These are phyloP conservation scores for Nicotiana paniculata DNA, from an alignment of 257 asterid species.

Conservation along the genomic window DNA sequence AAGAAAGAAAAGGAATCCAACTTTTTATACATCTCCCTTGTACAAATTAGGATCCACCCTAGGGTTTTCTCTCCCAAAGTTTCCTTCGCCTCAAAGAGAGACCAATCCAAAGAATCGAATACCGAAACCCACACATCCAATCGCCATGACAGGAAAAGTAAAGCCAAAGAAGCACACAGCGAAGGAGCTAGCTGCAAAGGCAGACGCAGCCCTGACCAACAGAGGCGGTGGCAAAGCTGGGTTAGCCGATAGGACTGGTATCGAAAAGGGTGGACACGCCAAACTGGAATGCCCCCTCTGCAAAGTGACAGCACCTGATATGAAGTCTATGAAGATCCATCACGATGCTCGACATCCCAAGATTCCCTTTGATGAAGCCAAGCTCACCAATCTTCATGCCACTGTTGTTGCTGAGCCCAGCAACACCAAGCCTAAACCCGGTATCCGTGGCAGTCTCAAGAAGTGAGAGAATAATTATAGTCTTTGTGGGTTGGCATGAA, in stretches of 20 bases:
- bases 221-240: conserved; percentile 95
- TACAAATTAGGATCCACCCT: not conserved
- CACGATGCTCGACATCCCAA: conserved; percentile 83
- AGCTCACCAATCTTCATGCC: conserved; percentile 60
- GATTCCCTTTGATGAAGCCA: conserved; percentile 67
- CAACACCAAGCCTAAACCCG: conserved; percentile 60
- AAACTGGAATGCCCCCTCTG: conserved; percentile 83
- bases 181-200: conserved; percentile 63
- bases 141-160: conserved; percentile 79
- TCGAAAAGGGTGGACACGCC: conserved; percentile 82
- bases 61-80: not conserved
- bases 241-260: conserved; percentile 54
- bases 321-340: conserved; percentile 88
- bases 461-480: conserved; percentile 31
- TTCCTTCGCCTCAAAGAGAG: not conserved
- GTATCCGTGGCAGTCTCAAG: conserved; percentile 79
- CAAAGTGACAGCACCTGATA: conserved; percentile 73
- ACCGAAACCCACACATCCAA: not conserved
- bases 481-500: not conserved
- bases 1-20: not conserved
- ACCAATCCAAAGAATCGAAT: not conserved
- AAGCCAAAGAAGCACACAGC: conserved; percentile 97
- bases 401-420: conserved; percentile 15
- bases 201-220: conserved; percentile 75
- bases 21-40: not conserved